phyloP scores from a whole-genome alignment of 345 rosid genomes.

The Populus nigra region DNA sequence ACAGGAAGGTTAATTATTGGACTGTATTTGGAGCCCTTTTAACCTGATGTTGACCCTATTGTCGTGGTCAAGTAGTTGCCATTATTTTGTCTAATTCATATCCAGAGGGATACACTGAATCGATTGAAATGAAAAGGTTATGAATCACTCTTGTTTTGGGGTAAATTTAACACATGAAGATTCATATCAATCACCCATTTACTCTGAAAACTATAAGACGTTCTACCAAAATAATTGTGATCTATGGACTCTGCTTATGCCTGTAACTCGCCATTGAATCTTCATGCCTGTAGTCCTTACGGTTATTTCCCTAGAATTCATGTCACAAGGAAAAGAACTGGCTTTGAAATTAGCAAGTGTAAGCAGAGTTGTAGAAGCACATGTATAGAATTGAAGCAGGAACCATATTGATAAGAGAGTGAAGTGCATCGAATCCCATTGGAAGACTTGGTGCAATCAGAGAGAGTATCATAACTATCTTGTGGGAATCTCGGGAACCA shows the following conservation, averaged over 20 bases:
- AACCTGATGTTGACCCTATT: not conserved
- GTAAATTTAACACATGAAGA: not conserved
- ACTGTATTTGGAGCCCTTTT: not conserved
- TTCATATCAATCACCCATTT: not conserved
- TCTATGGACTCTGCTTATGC: not conserved
- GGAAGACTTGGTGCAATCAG: not conserved
- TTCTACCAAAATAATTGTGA: not conserved
- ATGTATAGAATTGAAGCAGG: not conserved
- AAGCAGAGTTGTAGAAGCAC: not conserved
- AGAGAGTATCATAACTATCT: no score
- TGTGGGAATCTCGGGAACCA: no score
- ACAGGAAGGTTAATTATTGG: not conserved
- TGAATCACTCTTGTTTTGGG: no score
- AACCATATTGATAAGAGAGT: not conserved
- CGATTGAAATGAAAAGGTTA: no score
- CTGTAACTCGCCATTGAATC: not conserved
- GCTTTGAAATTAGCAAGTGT: not conserved
- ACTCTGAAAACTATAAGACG: not conserved
- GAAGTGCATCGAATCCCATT: not conserved
- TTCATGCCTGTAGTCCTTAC: not conserved
- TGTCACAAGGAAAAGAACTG: not conserved
- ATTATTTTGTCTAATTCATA: no score
- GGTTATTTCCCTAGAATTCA: not conserved
- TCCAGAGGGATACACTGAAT: no score
- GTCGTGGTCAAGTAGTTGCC: not conserved